Conservation (phyloP, 441 rosid genomes). For the Populus trichocarpa region DNA sequence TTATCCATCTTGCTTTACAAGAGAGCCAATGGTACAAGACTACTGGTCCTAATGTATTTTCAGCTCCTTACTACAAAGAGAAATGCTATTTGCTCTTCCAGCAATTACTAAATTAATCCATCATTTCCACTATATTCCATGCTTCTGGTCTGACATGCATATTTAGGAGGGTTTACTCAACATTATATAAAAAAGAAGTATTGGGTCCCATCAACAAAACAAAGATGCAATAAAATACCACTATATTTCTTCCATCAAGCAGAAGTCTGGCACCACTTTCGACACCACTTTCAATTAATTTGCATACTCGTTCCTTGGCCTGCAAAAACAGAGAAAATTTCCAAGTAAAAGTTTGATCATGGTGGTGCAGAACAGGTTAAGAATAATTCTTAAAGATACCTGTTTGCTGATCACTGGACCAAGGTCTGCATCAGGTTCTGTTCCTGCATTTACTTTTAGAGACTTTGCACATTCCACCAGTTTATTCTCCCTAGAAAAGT, state of each 20-base stretch:
- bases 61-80: not conserved
- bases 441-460: slow-evolving; percentile 84
- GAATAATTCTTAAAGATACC: slow-evolving; percentile 30
- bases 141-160: not conserved
- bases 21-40: not conserved
- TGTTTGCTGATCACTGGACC: slow-evolving; percentile 90
- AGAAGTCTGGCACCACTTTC: slow-evolving; percentile 72
- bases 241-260: slow-evolving; percentile 82
- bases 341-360: not conserved
- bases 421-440: slow-evolving; percentile 75
- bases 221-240: slow-evolving; percentile 37
- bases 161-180: not conserved
- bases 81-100: not conserved
- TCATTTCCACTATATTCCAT: not conserved
- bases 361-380: not conserved
- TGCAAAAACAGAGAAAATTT: slow-evolving; percentile 30
- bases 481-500: slow-evolving; percentile 63
- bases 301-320: slow-evolving; percentile 85
- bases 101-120: not conserved
- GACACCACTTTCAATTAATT: slow-evolving; percentile 73
- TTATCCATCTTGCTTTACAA: not conserved
- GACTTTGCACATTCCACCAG: slow-evolving; percentile 69
- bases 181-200: not conserved
- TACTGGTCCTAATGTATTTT: not conserved
- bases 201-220: not conserved